phyloP scores from a whole-genome alignment of 305 asterid genomes.

The Fraxinus floribunda region DNA sequence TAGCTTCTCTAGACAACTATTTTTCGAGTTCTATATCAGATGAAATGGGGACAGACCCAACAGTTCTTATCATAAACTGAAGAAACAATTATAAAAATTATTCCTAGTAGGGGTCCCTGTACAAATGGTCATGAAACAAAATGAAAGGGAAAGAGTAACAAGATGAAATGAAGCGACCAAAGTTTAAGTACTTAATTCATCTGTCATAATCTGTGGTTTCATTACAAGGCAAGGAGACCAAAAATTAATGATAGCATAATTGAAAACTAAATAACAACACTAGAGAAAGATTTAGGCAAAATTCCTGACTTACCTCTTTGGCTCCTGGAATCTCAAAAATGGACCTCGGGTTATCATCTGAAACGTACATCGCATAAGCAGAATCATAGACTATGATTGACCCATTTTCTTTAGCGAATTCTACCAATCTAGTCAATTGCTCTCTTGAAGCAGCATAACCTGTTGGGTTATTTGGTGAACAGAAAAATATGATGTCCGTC shows the following conservation, averaged over 20 bases:
- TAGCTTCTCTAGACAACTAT: not conserved
- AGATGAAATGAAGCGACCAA: not conserved
- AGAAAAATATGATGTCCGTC: constrained; percentile 77
- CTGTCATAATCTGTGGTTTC: not conserved
- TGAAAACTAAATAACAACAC: not conserved
- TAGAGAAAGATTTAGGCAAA: not conserved
- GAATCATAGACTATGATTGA: constrained; percentile 91
- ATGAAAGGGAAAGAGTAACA: not conserved
- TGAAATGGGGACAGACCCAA: not conserved
- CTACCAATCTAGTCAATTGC: constrained; percentile 80
- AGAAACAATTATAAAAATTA: not conserved
- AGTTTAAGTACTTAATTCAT: not conserved
- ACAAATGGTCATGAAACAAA: not conserved
- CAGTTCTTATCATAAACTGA: not conserved
- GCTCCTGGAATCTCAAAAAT: constrained; percentile 98
- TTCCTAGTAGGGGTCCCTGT: not conserved
- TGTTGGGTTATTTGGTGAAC: constrained; percentile 93
- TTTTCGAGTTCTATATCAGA: not conserved
- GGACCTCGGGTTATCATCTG: constrained; percentile 87
- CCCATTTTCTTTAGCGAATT: constrained; percentile 87
- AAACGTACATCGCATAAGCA: constrained; percentile 93
- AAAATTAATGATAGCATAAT: not conserved
- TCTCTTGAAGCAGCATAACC: constrained; percentile 93
- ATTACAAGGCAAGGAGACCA: not conserved
- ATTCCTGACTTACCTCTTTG: constrained; percentile 60